Conservation (phyloP, 164 flowering plant genomes). For the Brasenia schreberi region DNA sequence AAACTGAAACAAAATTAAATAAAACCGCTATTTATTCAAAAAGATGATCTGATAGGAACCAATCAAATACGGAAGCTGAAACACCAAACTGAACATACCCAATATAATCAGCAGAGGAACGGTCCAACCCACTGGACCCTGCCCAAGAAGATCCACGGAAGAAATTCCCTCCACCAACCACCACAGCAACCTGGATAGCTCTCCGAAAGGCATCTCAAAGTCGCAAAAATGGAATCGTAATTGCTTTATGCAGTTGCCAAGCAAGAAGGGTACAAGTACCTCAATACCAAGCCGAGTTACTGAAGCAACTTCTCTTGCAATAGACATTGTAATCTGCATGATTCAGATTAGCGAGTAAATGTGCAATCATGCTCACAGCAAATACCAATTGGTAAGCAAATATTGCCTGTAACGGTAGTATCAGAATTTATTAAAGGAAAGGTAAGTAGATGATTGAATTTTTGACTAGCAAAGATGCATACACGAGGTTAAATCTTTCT, state of each 20-base stretch:
- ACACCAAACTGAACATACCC: conserved; percentile 35
- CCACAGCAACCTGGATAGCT: conserved; percentile 76
- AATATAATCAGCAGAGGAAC: conserved; percentile 97
- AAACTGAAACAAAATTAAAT: no score
- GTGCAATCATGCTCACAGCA: no score
- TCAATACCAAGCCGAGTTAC: conserved; percentile 91
- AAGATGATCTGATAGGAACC: not conserved
- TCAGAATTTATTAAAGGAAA: no score
- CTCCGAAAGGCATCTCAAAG: not conserved
- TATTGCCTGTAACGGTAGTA: no score
- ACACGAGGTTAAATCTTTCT: no score
- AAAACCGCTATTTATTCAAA: no score
- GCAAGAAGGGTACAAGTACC: conserved; percentile 23
- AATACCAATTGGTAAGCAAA: no score
- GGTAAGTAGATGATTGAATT: no score
- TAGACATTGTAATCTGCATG: conserved; percentile 73
- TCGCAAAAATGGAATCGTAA: not conserved
- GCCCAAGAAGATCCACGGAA: conserved; percentile 95
- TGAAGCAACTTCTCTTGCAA: conserved; percentile 92
- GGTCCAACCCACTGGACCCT: conserved; percentile 94
- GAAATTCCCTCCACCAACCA: conserved; percentile 97
- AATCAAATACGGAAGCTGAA: not conserved
- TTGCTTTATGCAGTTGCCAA: not conserved
- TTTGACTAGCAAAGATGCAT: no score
- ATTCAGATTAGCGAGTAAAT: not conserved